Percentiles rank a stretch among this genome's conserved stretches.
Conservation (phyloP, 139 green algal genomes). For the Edaphochlamys debaryana region DNA sequence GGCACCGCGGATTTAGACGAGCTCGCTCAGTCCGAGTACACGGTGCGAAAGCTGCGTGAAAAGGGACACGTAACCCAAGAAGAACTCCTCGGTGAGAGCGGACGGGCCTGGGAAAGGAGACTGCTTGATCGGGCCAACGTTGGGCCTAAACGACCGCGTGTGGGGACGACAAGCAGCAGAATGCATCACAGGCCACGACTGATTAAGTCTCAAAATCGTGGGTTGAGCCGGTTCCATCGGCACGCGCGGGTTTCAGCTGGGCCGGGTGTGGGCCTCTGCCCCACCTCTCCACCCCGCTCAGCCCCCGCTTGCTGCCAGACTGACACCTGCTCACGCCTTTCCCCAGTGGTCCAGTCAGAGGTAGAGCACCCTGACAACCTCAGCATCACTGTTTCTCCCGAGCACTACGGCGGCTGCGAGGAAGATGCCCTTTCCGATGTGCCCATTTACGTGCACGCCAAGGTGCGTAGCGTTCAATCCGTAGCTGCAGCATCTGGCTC, state of each 20-base stretch:
- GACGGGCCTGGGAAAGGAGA: background rate
- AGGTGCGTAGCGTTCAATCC: background rate
- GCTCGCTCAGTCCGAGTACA: background rate
- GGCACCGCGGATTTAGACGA: background rate
- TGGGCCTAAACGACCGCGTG: too few relatives aligned
- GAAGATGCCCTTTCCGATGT: background rate
- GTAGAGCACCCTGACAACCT: background rate
- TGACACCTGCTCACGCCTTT: background rate
- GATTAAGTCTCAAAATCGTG: background rate
- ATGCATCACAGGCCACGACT: background rate
- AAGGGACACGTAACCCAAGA: background rate
- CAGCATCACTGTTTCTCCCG: background rate
- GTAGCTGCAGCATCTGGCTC: too few relatives aligned
- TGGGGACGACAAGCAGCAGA: too few relatives aligned
- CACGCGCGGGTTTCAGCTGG: too few relatives aligned
- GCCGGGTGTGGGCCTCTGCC: too few relatives aligned
- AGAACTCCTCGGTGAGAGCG: background rate
- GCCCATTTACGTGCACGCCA: conserved; percentile 31
- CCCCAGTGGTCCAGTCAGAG: background rate
- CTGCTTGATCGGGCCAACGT: background rate
- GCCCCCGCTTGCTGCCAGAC: too few relatives aligned
- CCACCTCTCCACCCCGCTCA: background rate
- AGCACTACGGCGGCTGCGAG: background rate
- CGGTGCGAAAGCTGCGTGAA: background rate
- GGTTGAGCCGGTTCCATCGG: too few relatives aligned